These are phyloP conservation scores for Alternaria sp. DNA, from an alignment of 2,329 filamentous ascomycete species.

Conservation along the genomic window DNA sequence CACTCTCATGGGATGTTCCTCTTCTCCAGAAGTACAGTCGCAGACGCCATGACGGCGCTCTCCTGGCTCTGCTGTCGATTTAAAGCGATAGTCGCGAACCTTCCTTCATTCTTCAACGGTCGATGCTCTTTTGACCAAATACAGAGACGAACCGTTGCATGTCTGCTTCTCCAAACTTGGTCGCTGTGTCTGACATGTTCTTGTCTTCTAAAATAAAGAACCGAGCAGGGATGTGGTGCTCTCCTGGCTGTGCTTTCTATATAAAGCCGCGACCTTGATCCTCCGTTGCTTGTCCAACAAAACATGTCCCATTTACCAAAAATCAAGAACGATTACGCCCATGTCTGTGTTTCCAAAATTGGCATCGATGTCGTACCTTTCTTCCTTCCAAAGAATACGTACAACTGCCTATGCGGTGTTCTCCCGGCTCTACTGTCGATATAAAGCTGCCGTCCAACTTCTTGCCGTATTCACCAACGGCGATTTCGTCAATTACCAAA, in stretches of 20 bases:
- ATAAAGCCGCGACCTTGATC: too few species aligned
- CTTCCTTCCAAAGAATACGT: not conserved
- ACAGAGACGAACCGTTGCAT: not conserved
- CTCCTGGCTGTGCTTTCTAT: not conserved
- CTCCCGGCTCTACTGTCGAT: not conserved
- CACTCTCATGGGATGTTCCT: not conserved
- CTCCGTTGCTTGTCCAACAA: too few species aligned
- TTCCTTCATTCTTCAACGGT: not conserved
- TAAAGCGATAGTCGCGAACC: not conserved
- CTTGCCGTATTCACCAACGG: not conserved
- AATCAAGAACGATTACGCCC: fast-evolving
- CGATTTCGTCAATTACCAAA: too few species aligned
- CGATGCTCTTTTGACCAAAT: not conserved
- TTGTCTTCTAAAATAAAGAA: not conserved
- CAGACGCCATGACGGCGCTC: not conserved
- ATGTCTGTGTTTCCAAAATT: not conserved
- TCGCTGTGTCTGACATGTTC: not conserved
- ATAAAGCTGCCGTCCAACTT: not conserved
- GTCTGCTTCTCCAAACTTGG: not conserved
- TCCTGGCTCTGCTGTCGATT: not conserved
- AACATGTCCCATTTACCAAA: not conserved
- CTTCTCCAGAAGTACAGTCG: fast-evolving
- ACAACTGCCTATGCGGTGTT: not conserved
- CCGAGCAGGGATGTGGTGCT: not conserved
- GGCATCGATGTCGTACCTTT: not conserved